These are phyloP conservation scores for Chytriomyces sp. DNA, from an alignment of 192 early-diverging fungal genomes.

Conservation along the genomic window DNA sequence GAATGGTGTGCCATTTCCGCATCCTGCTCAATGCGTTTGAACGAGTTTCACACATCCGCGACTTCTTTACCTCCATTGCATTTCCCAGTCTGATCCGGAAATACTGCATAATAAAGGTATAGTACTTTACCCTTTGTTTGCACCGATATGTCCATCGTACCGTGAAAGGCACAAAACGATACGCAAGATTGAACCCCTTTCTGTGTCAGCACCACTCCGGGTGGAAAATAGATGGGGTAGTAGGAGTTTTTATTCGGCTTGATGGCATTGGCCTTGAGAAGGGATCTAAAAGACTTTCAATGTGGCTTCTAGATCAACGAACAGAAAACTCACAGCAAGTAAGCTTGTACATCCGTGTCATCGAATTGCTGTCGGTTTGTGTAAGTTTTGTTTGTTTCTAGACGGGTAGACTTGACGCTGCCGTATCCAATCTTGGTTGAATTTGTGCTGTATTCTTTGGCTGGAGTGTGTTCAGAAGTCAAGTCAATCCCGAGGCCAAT, in stretches of 20 bases:
- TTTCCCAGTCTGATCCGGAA: constrained; percentile 39
- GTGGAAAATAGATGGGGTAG: constrained; percentile 32
- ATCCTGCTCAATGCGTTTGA: neutral
- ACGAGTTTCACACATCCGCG: neutral
- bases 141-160: constrained; percentile 26
- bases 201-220: neutral
- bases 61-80: constrained; percentile 11
- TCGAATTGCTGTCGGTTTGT: neutral
- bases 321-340: neutral
- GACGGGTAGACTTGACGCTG: neutral
- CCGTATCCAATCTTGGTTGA: neutral
- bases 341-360: neutral
- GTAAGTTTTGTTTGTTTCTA: neutral
- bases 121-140: neutral
- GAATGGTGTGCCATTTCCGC: constrained; percentile 24
- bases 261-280: neutral
- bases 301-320: neutral
- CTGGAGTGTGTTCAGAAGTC: neutral
- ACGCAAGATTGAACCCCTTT: neutral
- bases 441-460: neutral
- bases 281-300: neutral
- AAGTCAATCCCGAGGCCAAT: neutral
- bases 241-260: constrained; percentile 36
- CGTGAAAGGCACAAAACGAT: constrained; percentile 37
- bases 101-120: constrained; percentile 38